These are phyloP conservation scores for Porpolomopsis calyptriformis DNA, from an alignment of 768 basidiomycete genomes.

Conservation along the genomic window DNA sequence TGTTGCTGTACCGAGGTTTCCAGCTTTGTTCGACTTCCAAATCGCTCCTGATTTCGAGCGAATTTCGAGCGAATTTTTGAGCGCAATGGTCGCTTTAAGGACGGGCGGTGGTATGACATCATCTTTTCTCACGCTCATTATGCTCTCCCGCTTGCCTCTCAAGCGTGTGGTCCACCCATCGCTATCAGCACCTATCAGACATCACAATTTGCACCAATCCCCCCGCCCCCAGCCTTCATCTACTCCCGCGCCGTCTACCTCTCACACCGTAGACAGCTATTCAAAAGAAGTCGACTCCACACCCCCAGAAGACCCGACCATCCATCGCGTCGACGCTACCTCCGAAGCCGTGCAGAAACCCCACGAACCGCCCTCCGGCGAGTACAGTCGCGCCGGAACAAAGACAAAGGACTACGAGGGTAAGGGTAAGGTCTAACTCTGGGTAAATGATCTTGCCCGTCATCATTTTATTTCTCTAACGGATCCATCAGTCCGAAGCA, in stretches of 20 bases:
- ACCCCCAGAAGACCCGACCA: slow-evolving; percentile 28
- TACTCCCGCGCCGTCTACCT: not conserved
- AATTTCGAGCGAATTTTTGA: too few species aligned
- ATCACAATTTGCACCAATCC: not conserved
- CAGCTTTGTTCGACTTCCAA: too few species aligned
- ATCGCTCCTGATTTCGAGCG: too few species aligned
- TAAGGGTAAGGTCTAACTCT: too few species aligned
- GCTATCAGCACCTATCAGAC: not conserved
- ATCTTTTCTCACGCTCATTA: too few species aligned
- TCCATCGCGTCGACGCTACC: slow-evolving; percentile 36
- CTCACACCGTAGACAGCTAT: slow-evolving; percentile 34
- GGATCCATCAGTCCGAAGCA: too few species aligned
- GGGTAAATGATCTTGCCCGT: too few species aligned
- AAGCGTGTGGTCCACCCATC: not conserved
- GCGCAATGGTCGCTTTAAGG: too few species aligned
- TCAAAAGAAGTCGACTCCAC: slow-evolving; percentile 37
- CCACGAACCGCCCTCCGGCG: slow-evolving; percentile 28
- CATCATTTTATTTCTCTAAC: too few species aligned
- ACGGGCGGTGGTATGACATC: too few species aligned
- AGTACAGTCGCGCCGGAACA: slow-evolving; percentile 4
- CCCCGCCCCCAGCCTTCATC: not conserved
- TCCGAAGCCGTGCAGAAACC: slow-evolving; percentile 37
- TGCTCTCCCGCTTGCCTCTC: not conserved
- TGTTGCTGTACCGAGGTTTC: too few species aligned
- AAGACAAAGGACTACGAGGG: slow-evolving; percentile 5